These are phyloP conservation scores for Verbascum thapsus DNA, from an alignment of 257 asterid species.

Conservation along the genomic window DNA sequence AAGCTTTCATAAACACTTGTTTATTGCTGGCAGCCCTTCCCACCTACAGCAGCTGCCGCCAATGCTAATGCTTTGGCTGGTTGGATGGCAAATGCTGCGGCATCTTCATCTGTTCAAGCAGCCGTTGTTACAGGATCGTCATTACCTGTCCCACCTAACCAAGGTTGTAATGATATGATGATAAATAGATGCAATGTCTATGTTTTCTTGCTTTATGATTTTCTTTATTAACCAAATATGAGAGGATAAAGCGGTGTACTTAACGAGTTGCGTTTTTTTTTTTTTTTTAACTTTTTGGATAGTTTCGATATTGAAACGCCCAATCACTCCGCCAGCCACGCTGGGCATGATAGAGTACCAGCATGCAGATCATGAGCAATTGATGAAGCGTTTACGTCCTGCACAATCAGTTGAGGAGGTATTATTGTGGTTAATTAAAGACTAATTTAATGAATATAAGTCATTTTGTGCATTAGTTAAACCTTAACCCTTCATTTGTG, in stretches of 20 bases:
- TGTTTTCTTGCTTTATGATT: no score
- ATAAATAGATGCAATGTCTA: neutral
- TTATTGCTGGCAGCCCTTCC: slow-evolving; percentile 73
- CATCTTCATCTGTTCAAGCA: slow-evolving; percentile 95
- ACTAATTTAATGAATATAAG: neutral
- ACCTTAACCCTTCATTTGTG: slow-evolving; percentile 28
- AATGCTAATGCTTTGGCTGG: slow-evolving; percentile 94
- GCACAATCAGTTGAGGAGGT: slow-evolving; percentile 98
- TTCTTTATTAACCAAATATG: no score
- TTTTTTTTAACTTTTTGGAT: slow-evolving; percentile 32
- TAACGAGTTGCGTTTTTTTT: neutral
- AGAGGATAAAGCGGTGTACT: neutral
- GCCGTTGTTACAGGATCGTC: slow-evolving; percentile 92
- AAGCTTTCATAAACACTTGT: neutral
- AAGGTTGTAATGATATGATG: slow-evolving; percentile 48
- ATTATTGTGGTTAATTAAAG: slow-evolving; percentile 25
- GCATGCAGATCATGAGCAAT: slow-evolving; percentile 86
- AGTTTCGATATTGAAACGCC: slow-evolving; percentile 89
- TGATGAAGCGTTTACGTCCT: slow-evolving; percentile 93
- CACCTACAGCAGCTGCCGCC: slow-evolving; percentile 78
- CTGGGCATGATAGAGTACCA: slow-evolving; percentile 92
- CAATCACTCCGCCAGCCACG: slow-evolving; percentile 90
- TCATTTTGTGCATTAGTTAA: slow-evolving; percentile 18
- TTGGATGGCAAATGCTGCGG: slow-evolving; percentile 98
- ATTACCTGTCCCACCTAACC: slow-evolving; percentile 83